Evolutionary conservation across 2,329 filamentous ascomycete genomes (phyloP).

Genomic region (Epichloe scottii): DNA sequence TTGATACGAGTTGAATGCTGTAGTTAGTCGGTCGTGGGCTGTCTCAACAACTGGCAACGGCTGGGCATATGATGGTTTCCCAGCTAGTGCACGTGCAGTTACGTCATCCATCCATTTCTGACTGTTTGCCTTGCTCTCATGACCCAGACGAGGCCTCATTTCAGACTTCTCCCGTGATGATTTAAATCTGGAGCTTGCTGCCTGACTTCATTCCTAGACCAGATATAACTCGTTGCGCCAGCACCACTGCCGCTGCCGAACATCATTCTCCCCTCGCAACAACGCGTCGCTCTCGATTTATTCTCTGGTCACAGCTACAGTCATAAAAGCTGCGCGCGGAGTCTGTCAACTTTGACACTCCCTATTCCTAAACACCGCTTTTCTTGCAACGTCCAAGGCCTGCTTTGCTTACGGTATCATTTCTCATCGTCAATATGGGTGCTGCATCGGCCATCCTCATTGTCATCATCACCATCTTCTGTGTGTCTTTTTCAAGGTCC

Average conservation of each 20-base stretch:
- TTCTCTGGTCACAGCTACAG: no score
- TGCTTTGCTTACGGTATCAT: not conserved
- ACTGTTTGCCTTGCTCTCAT: not conserved
- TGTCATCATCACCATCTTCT: conserved; percentile 39
- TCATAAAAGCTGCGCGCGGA: no score
- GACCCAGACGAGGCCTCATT: no score
- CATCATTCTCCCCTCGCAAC: no score
- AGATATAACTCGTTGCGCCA: no score
- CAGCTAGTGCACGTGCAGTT: not conserved
- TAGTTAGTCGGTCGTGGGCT: not conserved
- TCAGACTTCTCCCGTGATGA: not conserved
- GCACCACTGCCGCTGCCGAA: no score
- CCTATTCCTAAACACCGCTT: no score
- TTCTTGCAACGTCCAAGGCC: no score
- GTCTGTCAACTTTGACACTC: no score
- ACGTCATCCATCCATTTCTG: not conserved
- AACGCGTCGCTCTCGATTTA: no score
- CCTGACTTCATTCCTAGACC: no score
- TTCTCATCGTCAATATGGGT: conserved; percentile 29
- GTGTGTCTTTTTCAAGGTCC: conserved; percentile 23
- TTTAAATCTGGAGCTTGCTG: not conserved
- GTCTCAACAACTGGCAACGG: not conserved
- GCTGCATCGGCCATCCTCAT: conserved; percentile 34
- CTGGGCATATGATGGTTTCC: not conserved
- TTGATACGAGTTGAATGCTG: not conserved